Evolutionary conservation across 2,329 filamentous ascomycete genomes (phyloP), one percentile per base, ranked within the genome.

Genomic region (Curvularia hawaiiensis): DNA sequence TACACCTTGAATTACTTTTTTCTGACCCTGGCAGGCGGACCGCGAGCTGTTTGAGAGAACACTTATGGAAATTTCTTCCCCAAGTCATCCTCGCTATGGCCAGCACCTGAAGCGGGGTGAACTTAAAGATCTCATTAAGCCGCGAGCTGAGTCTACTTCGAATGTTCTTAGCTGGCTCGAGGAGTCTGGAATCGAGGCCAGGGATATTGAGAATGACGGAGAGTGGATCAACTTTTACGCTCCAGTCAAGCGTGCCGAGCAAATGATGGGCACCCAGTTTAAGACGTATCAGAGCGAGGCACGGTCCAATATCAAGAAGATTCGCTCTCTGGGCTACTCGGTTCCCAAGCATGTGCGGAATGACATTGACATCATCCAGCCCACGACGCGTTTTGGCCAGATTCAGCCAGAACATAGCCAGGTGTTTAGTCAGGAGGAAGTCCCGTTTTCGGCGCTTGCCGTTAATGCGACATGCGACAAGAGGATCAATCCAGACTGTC

Each of bases 191-290:
- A 76, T 90, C 30, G 64, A 78, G 2, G 56, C 70, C 3, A 58
- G 74, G 3, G 74, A 77, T 3, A 79, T 87, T 16, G 76, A 83
- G 47, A 77, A 84, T 12, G 75, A 82, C 59, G 80, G 82, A 57
- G 82, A 88, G 70, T 89, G 86, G 86, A 78, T 90, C 65, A 84
- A 82, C 60, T 85, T 90, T 67, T 75, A 77, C 47, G 80, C 82
- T 3, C 80, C 80, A 2, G 80, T 85, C 3, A 71, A 73, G 39
- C 78, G 80, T 43, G 86, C 86, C 4, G 82, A 87, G 56, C 69
- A 74, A 12, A 78, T 90, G 68, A 75, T 89, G 62, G 78, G 82
- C 59, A 84, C 87, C 4, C 76, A 78, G 7, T 89, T 89, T 70
- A 79, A 79, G 56, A 80, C 82, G 62, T 89, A 85, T 67, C 78